A percentile compares a stretch with the other conserved stretches of the same genome.
Conservation (phyloP, 148 eudicot species). For the Linanthus parryae region DNA sequence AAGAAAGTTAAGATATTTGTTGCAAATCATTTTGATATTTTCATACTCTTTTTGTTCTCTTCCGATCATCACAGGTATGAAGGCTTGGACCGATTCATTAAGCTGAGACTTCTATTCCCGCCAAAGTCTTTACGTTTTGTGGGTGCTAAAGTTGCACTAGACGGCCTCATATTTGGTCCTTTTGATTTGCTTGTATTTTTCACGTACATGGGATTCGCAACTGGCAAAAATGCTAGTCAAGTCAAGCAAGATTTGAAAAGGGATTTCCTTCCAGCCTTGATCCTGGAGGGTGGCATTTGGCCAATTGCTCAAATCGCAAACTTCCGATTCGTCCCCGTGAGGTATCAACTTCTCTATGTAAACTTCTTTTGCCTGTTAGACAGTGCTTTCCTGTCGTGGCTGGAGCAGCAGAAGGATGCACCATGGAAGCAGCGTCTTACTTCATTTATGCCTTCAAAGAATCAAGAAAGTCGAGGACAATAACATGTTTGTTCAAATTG, state of each 20-base stretch:
- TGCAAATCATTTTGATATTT: too few relatives aligned
- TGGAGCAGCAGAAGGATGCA: constrained; percentile 42
- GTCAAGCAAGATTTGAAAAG: constrained; percentile 25
- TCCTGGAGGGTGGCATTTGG: constrained; percentile 25
- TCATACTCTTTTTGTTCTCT: too few relatives aligned
- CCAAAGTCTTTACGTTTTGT: constrained; percentile 24
- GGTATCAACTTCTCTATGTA: constrained; percentile 33
- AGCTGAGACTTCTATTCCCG: constrained; percentile 12
- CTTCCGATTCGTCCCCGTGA: constrained; percentile 37
- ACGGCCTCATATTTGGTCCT: constrained; percentile 16
- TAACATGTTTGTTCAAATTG: not conserved
- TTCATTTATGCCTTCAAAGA: constrained; percentile 1
- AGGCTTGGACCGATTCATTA: constrained; percentile 19
- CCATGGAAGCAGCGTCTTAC: constrained; percentile 28
- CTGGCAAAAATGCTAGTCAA: constrained; percentile 16
- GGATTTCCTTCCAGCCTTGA: constrained; percentile 25
- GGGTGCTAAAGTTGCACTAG: constrained; percentile 19
- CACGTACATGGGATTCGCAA: constrained; percentile 24
- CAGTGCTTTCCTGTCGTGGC: constrained; percentile 36
- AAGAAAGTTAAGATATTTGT: too few relatives aligned
- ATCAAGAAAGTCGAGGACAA: constrained; percentile 8
- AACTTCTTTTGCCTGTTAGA: constrained; percentile 40
- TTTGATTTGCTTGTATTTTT: constrained; percentile 18
- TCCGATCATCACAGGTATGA: constrained; percentile 18
- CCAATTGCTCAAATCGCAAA: constrained; percentile 29